Evolutionary conservation across 495 filamentous ascomycete genomes (phyloP).

Genomic region (Chaetomium fimeti): DNA sequence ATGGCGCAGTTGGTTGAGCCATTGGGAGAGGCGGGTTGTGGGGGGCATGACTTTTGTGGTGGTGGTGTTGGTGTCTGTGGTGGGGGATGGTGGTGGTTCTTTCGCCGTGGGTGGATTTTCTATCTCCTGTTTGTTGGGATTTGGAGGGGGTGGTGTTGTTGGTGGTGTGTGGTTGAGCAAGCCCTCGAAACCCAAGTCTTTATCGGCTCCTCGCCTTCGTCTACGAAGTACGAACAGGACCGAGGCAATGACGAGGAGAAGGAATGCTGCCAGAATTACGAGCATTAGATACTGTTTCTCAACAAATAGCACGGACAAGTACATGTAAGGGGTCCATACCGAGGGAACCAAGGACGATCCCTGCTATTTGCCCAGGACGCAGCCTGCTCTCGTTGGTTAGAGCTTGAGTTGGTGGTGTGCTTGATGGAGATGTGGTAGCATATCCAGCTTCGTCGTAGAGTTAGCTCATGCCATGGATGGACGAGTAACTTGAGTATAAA

Average conservation of each 20-base stretch:
- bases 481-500: background rate
- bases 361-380: conserved; percentile 3
- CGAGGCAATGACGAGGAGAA: background rate
- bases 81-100: background rate
- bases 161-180: background rate
- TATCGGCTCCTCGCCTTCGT: background rate
- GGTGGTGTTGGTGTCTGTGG: background rate
- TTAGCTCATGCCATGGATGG: background rate
- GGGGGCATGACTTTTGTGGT: background rate
- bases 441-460: background rate
- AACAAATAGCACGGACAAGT: background rate
- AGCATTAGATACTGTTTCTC: background rate
- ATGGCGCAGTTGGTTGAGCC: background rate
- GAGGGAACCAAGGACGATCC: background rate
- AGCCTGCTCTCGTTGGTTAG: background rate
- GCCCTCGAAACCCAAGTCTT: background rate
- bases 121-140: background rate
- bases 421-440: background rate
- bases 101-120: background rate
- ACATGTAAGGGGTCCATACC: background rate
- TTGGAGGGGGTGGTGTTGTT: background rate
- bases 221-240: background rate
- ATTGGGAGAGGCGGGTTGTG: background rate
- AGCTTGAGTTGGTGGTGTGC: background rate
- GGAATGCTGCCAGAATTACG: background rate